Evolutionary conservation across 2,329 filamentous ascomycete species (phyloP).

Genomic region (Emmonsia crescens): DNA sequence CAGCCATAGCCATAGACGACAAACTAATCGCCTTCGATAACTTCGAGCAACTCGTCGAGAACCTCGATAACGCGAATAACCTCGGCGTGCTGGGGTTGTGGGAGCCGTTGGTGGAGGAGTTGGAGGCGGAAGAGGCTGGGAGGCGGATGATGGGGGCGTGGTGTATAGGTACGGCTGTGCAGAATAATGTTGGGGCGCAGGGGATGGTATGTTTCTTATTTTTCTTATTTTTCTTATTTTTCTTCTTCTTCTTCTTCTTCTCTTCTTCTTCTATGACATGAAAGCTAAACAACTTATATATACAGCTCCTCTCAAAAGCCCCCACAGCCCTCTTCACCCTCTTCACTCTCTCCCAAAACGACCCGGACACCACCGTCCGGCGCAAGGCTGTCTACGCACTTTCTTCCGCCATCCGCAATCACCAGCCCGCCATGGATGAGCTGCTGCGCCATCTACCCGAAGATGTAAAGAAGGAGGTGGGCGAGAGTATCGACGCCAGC

Average conservation of each 20-base stretch:
- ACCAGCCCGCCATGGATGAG: conserved; percentile 60
- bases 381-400: conserved; percentile 85
- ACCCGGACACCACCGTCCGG: conserved; percentile 53
- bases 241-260: conserved; percentile 24
- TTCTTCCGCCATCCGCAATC: conserved; percentile 77
- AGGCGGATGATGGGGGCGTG: conserved; percentile 81
- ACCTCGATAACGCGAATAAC: conserved; percentile 95
- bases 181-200: conserved; percentile 85
- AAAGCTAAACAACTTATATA: conserved; percentile 9
- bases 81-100: conserved; percentile 69
- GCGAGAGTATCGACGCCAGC: conserved; percentile 61
- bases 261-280: neutral
- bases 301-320: conserved; percentile 37
- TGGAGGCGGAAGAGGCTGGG: conserved; percentile 58
- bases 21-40: conserved; percentile 85
- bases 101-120: conserved; percentile 62
- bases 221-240: conserved; percentile 12
- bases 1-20: conserved; percentile 58
- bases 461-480: conserved; percentile 49
- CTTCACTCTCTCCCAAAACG: conserved; percentile 52
- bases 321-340: conserved; percentile 60
- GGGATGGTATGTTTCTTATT: conserved; percentile 47
- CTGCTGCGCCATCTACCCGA: conserved; percentile 57
- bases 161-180: conserved; percentile 88
- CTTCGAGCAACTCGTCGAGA: conserved; percentile 84